phyloP scores from a whole-genome alignment of 2,329 filamentous ascomycete species.

The Metarhizium rileyi region DNA sequence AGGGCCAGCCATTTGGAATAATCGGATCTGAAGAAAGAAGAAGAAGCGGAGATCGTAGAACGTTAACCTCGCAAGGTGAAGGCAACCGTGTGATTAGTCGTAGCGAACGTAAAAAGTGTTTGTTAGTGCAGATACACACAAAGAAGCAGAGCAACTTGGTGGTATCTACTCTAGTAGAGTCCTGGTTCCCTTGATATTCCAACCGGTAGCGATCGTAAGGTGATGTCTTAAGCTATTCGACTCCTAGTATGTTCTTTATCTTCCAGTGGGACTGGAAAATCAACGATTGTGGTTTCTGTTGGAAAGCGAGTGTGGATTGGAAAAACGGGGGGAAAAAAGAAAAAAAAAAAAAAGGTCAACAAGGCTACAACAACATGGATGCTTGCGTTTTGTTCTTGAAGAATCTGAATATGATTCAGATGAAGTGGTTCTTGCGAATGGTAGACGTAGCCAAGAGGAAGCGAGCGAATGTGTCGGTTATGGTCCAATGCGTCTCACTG shows the following conservation, averaged over 20 bases:
- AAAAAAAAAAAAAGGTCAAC: slow-evolving; percentile 8
- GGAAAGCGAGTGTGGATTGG: slow-evolving; percentile 24
- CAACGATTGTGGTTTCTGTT: slow-evolving; percentile 6
- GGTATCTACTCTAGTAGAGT: not conserved
- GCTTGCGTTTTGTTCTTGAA: not conserved
- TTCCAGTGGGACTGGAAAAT: slow-evolving; percentile 1
- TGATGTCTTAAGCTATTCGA: slow-evolving; percentile 8
- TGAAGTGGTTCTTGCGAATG: not conserved
- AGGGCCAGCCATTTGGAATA: slow-evolving; percentile 70
- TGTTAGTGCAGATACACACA: not conserved
- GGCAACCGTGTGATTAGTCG: slow-evolving; percentile 18
- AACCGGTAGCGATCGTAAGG: slow-evolving; percentile 27
- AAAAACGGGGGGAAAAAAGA: too few species aligned
- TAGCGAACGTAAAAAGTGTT: slow-evolving; percentile 27
- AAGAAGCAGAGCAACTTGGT: not conserved
- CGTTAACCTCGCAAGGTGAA: slow-evolving; percentile 16
- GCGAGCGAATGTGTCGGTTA: not conserved
- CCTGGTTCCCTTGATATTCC: slow-evolving; percentile 12
- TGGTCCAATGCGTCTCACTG: not conserved
- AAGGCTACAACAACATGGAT: slow-evolving; percentile 6
- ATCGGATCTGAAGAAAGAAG: not conserved
- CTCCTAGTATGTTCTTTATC: not conserved
- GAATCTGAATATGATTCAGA: not conserved
- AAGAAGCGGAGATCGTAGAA: slow-evolving; percentile 10
- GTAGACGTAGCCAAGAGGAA: not conserved